phyloP scores from a whole-genome alignment of 306 rosid genomes.

The Cucumis sativus region DNA sequence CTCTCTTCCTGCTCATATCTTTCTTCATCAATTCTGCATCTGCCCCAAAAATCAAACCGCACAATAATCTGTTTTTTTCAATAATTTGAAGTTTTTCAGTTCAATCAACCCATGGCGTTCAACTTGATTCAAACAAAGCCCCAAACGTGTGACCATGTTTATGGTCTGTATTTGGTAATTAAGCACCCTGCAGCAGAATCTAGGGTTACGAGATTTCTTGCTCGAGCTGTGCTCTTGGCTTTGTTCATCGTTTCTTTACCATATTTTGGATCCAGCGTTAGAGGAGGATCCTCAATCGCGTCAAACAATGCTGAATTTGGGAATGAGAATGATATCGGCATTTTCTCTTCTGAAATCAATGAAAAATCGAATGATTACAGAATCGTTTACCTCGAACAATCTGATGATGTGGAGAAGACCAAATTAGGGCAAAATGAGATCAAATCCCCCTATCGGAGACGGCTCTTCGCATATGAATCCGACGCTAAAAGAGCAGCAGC shows the following conservation, averaged over 20 bases:
- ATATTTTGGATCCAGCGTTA: constrained; percentile 6
- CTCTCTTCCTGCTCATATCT: background rate
- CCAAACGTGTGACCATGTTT: constrained; percentile 1
- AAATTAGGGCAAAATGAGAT: background rate
- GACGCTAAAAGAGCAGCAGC: constrained; percentile 57
- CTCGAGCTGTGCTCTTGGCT: constrained; percentile 16
- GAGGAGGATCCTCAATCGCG: background rate
- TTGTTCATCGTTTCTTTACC: constrained; percentile 18
- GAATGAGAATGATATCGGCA: constrained; percentile 7
- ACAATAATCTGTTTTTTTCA: background rate
- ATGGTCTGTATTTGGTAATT: constrained; percentile 16
- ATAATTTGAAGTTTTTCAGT: background rate
- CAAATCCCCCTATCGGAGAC: constrained; percentile 14
- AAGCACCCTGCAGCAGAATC: constrained; percentile 15
- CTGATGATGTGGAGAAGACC: constrained; percentile 35
- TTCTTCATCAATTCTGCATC: background rate
- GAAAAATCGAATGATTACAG: constrained; percentile 23
- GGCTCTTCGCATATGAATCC: constrained; percentile 11
- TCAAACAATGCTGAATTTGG: background rate
- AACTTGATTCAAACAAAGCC: constrained; percentile 10
- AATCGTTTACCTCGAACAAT: constrained; percentile 26
- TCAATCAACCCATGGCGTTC: constrained; percentile 20
- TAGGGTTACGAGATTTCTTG: constrained; percentile 14
- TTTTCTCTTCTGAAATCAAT: constrained; percentile 12
- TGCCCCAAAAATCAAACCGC: background rate